Base-by-base conservation (phyloP, 2,329 filamentous ascomycete species). In the Apiospora pterosperma region DNA sequence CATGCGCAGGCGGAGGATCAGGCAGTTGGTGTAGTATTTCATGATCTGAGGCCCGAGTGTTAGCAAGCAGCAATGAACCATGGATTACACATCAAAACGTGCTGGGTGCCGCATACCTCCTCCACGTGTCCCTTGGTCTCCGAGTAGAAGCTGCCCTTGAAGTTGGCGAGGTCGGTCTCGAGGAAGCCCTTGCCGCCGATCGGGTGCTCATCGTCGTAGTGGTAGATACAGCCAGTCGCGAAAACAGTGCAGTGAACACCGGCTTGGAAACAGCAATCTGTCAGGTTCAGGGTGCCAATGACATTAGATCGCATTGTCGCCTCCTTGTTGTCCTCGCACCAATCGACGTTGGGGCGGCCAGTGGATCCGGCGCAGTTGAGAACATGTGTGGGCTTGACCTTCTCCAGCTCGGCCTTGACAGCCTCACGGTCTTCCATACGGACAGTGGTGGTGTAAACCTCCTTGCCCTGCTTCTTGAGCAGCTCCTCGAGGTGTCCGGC, bases 251-350 rank as follows among this genome's bases (percentile, higher is more conserved):
- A 81, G 75, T 91, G 88, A 63, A 91, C 82, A 68, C 81, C 82
- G 64, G 80, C 81, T 68, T 84, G 77, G 70, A 79, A 85, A 76
- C 88, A 90, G 74, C 79, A 81, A 73, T 90, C 87, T 38, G 87
- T 81, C 70, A 91, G 76, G 73, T 88, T 90, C 68, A 90, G 73
- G 39, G 87, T 86, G 63, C 88, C 88, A 59, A 90, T 84, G 63
- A 88, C 88, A 72, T 91, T 91, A 74, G 85, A 89, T 65, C 88
- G 83, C 73, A 90, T 84, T 7, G 88, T 91, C 63, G 85, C 84
- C 75, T 88, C 84, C 77, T 86, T 89, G 79, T 91, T 84, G 72
- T 89, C 86, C 78, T 91, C 89, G 71, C 88, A 90, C 88, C 88
- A 90, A 77, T 90, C 88, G 74, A 90, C 87, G 68, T 90, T 91